These are phyloP conservation scores for Carpinus fangiana DNA, from an alignment of 306 rosid species.

Conservation along the genomic window DNA sequence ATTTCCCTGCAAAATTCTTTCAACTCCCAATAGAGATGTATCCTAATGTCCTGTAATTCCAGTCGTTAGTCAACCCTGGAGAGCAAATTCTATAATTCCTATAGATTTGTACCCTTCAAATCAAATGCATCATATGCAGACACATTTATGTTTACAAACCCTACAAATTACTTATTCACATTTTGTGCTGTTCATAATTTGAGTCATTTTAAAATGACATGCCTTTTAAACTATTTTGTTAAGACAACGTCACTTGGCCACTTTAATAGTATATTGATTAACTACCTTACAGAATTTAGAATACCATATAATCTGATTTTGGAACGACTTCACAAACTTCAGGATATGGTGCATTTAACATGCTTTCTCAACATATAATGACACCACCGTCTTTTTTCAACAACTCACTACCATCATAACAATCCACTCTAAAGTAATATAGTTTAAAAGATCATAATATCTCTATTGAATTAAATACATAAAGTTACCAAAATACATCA, in stretches of 20 bases:
- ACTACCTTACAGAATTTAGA: neutral
- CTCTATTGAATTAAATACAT: no score
- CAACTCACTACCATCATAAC: neutral
- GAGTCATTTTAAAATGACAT: neutral
- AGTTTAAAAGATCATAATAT: neutral
- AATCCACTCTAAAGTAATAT: neutral
- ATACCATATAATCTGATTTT: neutral
- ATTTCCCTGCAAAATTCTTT: neutral
- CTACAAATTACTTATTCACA: neutral
- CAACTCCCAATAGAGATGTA: neutral
- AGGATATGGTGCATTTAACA: neutral
- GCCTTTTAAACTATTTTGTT: neutral
- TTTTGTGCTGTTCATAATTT: neutral
- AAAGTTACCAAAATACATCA: neutral
- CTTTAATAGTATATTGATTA: neutral
- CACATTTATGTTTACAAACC: neutral
- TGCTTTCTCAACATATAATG: neutral
- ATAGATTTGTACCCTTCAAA: neutral
- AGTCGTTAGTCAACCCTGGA: neutral
- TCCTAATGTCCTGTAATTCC: neutral
- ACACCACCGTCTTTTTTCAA: neutral
- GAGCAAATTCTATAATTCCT: neutral
- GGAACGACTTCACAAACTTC: neutral
- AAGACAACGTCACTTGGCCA: neutral
- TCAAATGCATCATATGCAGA: neutral